Conservation (phyloP, 1,284 basidiomycete genomes). For the Coniophora puteana region DNA sequence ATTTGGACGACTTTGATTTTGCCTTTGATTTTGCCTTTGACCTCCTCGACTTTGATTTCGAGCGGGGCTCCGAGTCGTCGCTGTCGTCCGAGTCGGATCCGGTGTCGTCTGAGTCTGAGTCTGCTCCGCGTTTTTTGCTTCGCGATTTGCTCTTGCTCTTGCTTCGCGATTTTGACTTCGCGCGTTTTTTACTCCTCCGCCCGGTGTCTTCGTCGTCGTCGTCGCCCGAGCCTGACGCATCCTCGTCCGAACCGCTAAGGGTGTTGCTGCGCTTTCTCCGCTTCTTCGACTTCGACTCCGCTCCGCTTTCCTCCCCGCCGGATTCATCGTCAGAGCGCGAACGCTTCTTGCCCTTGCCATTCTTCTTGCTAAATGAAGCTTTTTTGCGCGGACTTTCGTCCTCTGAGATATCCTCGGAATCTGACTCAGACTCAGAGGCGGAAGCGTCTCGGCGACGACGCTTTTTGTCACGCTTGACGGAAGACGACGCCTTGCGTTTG, state of each 20-base stretch:
- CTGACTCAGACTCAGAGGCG: slow-evolving; percentile 10
- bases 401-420: no score
- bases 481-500: slow-evolving; percentile 19
- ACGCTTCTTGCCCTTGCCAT: slow-evolving; percentile 18
- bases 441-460: slow-evolving; percentile 20
- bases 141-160: slow-evolving; percentile 21
- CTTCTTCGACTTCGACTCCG: slow-evolving; percentile 15
- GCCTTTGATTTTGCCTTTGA: slow-evolving; percentile 5
- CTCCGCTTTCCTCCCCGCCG: slow-evolving; percentile 11
- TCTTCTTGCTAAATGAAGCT: slow-evolving; percentile 16
- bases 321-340: slow-evolving; percentile 14
- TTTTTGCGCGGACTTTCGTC: slow-evolving; percentile 14
- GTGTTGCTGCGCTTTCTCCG: slow-evolving; percentile 28
- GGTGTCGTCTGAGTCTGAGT: slow-evolving; percentile 12
- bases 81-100: slow-evolving; percentile 9
- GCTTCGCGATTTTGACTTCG: slow-evolving; percentile 11
- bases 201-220: slow-evolving; percentile 12
- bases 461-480: slow-evolving; percentile 18
- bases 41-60: slow-evolving; percentile 17
- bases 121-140: slow-evolving; percentile 19
- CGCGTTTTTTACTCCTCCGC: slow-evolving; percentile 2
- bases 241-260: no score
- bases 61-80: slow-evolving; percentile 13
- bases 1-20: slow-evolving; percentile 17
- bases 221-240: slow-evolving; percentile 10